Base-by-base conservation (phyloP, 352 stramenopile species). In the Globisporangium solare region DNA sequence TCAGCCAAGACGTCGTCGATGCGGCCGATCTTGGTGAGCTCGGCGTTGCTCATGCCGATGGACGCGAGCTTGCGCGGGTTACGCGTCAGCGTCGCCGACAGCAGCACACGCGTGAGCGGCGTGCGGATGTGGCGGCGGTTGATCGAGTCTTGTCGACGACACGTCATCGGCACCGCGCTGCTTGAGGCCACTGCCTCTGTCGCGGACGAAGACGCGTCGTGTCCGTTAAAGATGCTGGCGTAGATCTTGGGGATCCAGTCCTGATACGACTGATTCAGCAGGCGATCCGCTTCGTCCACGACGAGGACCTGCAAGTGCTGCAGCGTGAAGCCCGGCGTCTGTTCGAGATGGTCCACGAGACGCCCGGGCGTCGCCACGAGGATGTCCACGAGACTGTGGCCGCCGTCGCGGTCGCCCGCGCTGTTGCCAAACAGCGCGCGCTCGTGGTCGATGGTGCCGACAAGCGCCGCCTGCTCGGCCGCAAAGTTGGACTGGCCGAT, bases 201-300 rank as follows among this genome's bases (percentile, higher is more conserved):
- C 22, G 77, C 68, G 37, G 79, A 64, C 3, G 14, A 3, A 13
- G 40, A 22, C 18, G 79, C 68, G 7, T 86, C 75, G 31, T 86
- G 75, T 14, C 74, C 76, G 47, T 79, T 77, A 56, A 90, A 94
- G 47, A 92, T 80, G 66, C 80, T 92, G 21, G 75, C 76, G 53
- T 94, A 92, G 21, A 99, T 86, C 67, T 96, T 93, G 13, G 78
- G 64, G 47, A 99, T 96, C 95, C 95, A 99, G 74, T 98, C 94
- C 64, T 99, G 94, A 72, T 99, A 99, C 51, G 84, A 92, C 75
- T 99, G 94, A 63, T 95, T 98, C 52, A 99, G 65, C 50, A 99
- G 75, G 18, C 96, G 77, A 71, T 99, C 97, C 0, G 95, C 96
- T 75, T 99, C 97, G 60, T 99, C 97, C 31, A 99, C 86, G 2